Evolutionary conservation across 2,329 filamentous ascomycete genomes (phyloP), one percentile per base, ranked within the genome.

Genomic region (Cryoendolithus antarcticus): DNA sequence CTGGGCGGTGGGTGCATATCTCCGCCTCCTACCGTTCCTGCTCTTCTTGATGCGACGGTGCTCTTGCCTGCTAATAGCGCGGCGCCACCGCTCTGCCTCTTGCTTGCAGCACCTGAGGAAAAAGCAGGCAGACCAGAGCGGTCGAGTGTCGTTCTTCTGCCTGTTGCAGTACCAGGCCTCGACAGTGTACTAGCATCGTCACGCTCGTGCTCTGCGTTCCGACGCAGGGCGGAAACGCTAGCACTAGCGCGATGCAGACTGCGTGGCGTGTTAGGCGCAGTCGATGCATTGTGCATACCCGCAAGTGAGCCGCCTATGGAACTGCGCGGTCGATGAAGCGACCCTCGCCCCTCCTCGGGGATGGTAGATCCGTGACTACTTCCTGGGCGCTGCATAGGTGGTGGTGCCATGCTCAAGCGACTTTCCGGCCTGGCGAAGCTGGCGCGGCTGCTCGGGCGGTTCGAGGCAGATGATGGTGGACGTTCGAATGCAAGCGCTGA

Each of bases 401-500:
- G 37, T 11, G 37, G 34, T 7, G 31, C 21, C 2, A 32, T 32
- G 12, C 37, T 32, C 6, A 32, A 33, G 27, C 38, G 38, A 9
- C 33, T 35, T 13, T 29, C 38, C n/a, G 38, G 38, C 11, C 34
- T 24, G n/a, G 30, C 19, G 9, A 46, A 33, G 55, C 79, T 82
- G 50, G 80, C 75, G 47, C 82, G 77, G 53, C 82, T 88, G 62
- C 76, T 82, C 10, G 84, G 82, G 28, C 83, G 77, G 49, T 76
- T 80, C 47, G 71, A 64, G 13, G 42, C 44, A 13, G 46, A 47
- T 30, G 51, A 44, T 6, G 48, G 47, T 9, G 48, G 48, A 19
- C 43, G 36, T 15, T 53, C 52, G 24, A 51, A 38, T 30, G 50
- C 51, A 11, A 48, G 49, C 9, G 39, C 36, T 7, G 43, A 42